Evolutionary conservation across 352 stramenopile genomes (phyloP), one percentile per base, ranked within the genome.

Genomic region (Phytophthora sp.): DNA sequence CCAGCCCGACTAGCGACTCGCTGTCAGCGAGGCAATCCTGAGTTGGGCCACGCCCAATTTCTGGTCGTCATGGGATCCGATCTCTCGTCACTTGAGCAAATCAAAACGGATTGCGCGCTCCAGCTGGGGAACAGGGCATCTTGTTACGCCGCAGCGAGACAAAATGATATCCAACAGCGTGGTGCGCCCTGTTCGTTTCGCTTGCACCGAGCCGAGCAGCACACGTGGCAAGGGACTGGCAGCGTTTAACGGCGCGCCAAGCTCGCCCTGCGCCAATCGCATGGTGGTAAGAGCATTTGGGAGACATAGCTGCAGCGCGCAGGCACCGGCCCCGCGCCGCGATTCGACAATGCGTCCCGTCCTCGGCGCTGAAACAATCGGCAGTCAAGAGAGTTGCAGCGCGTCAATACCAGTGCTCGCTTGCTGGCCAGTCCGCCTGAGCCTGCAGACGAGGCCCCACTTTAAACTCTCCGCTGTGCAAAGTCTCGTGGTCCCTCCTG

Each of bases 401-500:
- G 44, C 20, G 45, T 26, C 46, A 54, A 58, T 55, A 38, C 42
- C 27, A 39, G 50, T 38, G 35, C 21, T 52, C 41, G 47, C 55
- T 66, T 66, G 56, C 57, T 67, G 57, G 64, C 50, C 57, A 72
- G 35, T 63, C 35, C 53, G 27, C 27, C 66, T 52, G 55, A 60
- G 55, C 59, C 61, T 46, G 24, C 66, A 74, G 66, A 74, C 62
- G 57, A 39, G n/a, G 62, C 23, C 50, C 15, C n/a, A 24, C 38
- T 59, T 44, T 24, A 41, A 57, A 57, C 39, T 60, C 55, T 58
- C 36, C 49, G 27, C 42, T 50, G 21, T 18, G 42, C 56, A 59
- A 68, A n/a, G n/a, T n/a, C n/a, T n/a, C n/a, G n/a, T n/a, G 57
- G 68, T 72, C 52, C 68, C 51, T 68, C 62, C 67, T 62, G 39